Conservation (phyloP, 1,284 basidiomycete species). For the Heliocybe sulcata region DNA sequence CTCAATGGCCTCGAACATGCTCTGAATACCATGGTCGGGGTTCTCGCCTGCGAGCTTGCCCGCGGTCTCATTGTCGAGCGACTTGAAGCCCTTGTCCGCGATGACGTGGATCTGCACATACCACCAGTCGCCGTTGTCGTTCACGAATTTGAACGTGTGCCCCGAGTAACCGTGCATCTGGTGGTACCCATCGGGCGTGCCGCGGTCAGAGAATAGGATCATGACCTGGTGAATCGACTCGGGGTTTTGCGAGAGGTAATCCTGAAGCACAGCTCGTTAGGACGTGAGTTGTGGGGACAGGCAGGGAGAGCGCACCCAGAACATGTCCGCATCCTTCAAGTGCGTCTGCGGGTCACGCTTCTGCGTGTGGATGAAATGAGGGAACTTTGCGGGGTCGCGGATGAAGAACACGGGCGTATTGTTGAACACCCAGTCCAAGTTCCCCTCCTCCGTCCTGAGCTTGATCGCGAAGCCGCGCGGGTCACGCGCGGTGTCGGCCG, state of each 20-base stretch:
- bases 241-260: constrained; percentile 88
- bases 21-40: constrained; percentile 76
- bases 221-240: constrained; percentile 89
- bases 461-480: constrained; percentile 92
- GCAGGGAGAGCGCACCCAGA: constrained; percentile 50
- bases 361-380: constrained; percentile 94
- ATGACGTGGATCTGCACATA: constrained; percentile 82
- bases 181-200: constrained; percentile 82
- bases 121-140: constrained; percentile 73
- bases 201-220: constrained; percentile 88
- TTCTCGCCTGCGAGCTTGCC: constrained; percentile 60
- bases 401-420: constrained; percentile 91
- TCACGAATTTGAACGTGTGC: constrained; percentile 89
- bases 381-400: constrained; percentile 77
- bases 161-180: constrained; percentile 88
- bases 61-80: constrained; percentile 53
- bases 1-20: constrained; percentile 79
- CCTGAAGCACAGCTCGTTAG: constrained; percentile 34
- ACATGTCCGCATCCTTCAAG: constrained; percentile 75
- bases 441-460: constrained; percentile 84
- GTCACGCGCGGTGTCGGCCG: constrained; percentile 87
- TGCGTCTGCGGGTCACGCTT: constrained; percentile 90
- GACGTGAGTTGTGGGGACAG: background rate
- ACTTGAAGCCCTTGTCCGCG: constrained; percentile 76
- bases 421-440: constrained; percentile 89